Evolutionary conservation across 352 stramenopile genomes (phyloP).

Genomic region (Pythium phragmitis): DNA sequence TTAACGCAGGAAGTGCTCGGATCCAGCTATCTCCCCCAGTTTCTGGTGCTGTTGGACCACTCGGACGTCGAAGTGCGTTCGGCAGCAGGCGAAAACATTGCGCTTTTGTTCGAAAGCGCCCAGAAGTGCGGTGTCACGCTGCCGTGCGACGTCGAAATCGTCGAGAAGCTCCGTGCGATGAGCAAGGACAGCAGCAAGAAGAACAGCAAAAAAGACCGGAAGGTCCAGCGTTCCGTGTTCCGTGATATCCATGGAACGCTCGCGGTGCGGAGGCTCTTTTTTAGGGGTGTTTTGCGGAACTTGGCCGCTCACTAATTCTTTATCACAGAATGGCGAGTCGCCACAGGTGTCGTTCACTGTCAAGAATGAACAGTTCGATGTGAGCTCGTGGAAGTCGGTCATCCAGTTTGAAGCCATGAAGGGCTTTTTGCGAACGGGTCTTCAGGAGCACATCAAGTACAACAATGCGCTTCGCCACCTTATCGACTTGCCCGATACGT

Average conservation of each 20-base stretch:
- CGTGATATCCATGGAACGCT: slow-evolving; percentile 82
- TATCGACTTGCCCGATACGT: slow-evolving; percentile 71
- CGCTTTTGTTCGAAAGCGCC: slow-evolving; percentile 72
- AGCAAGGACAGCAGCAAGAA: slow-evolving; percentile 90
- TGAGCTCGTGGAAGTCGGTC: slow-evolving; percentile 77
- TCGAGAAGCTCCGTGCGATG: slow-evolving; percentile 70
- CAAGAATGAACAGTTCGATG: slow-evolving; percentile 71
- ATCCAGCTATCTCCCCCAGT: slow-evolving; percentile 61
- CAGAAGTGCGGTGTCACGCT: slow-evolving; percentile 48
- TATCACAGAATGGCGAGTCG: slow-evolving; percentile 65
- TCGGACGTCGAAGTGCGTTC: slow-evolving; percentile 80
- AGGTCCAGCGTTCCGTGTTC: slow-evolving; percentile 82
- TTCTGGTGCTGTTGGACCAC: slow-evolving; percentile 73
- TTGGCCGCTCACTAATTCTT: background rate
- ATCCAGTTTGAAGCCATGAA: slow-evolving; percentile 86
- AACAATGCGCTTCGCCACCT: slow-evolving; percentile 82
- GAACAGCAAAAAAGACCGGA: slow-evolving; percentile 89
- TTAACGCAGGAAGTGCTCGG: background rate
- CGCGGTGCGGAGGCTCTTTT: slow-evolving; percentile 37
- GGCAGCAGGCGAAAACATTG: slow-evolving; percentile 83
- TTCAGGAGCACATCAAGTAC: slow-evolving; percentile 88
- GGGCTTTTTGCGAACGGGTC: slow-evolving; percentile 58
- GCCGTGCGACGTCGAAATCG: slow-evolving; percentile 63
- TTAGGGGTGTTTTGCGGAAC: background rate
- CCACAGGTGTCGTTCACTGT: slow-evolving; percentile 76